Base-by-base conservation (phyloP, 331 rosid species). In the Malus hybrid region DNA sequence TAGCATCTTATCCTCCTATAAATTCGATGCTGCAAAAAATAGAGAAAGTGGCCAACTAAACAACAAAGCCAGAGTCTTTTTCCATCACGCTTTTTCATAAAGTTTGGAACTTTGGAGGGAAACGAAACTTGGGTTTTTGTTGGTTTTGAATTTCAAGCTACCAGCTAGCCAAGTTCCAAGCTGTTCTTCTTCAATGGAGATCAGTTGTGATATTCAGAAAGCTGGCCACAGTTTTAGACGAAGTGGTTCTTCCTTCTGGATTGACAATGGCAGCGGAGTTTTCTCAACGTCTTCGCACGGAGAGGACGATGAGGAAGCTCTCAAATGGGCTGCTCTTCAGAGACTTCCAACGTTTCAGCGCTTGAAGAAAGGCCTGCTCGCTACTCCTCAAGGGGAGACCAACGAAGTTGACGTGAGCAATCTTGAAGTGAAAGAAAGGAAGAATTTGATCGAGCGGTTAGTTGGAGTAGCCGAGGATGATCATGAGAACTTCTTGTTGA, bases 261-360 rank as follows among this genome's bases (percentile, higher is more conserved):
- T 16, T 2, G 76, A 72, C 69, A 57, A 59, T 16, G 69, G 69
- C 13, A 27, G 33, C 9, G 76, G 22, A 0, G 68, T 24, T 72
- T 72, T 72, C 76, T 34, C 76, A 5, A n/a, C 59, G 29, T 39
- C 68, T 59, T 72, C 76, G 46, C 57, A 0, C 1, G 69, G 69
- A 24, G 91, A 88, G 52, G 91, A 88, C 69, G 96, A 90, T 55
- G 96, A 88, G 80, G 96, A 90, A 52, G 96, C 89, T 74, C 91
- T 90, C 28, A 87, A 75, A 65, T 90, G 96, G 96, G 93, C 91
- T 61, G 85, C 93, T 1, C 77, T 90, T 59, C 85, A 90, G 82
- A 83, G 74, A 34, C 96, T 90, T 39, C 93, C 96, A 0, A 90
- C 93, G 0, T 59, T 84, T 70, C 22, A 80, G 3, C 87, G 96